Evolutionary conservation across 108 stramenopile species (phyloP).

Genomic region (Cyclostephanos tholiformis): DNA sequence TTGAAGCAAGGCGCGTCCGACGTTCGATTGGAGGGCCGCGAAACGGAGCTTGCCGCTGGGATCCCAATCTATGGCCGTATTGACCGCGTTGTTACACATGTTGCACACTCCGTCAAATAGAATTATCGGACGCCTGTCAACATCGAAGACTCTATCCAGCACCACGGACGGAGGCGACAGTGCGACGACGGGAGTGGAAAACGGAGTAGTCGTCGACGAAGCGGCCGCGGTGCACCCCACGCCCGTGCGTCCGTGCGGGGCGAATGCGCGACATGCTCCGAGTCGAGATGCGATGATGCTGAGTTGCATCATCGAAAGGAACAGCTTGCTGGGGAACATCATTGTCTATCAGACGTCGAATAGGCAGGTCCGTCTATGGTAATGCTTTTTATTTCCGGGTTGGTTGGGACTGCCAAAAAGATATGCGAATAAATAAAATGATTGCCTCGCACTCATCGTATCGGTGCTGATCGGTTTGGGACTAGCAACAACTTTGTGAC

Average conservation of each 20-base stretch:
- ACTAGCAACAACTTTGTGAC: too few relatives aligned
- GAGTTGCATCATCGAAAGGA: background rate
- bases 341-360: background rate
- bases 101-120: conserved; percentile 82
- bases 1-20: conserved; percentile 63
- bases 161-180: conserved; percentile 31
- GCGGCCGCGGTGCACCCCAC: background rate
- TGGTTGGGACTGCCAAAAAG: too few relatives aligned
- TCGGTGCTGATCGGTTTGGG: too few relatives aligned
- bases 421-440: too few relatives aligned
- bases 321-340: background rate
- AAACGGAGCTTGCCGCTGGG: conserved; percentile 67
- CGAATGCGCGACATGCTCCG: conserved; percentile 4
- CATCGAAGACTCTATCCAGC: conserved; percentile 51
- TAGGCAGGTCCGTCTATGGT: too few relatives aligned
- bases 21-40: conserved; percentile 72
- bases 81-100: conserved; percentile 74
- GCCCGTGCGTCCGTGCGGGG: background rate
- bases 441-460: too few relatives aligned
- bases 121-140: conserved; percentile 67
- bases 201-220: background rate
- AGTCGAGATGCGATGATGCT: background rate
- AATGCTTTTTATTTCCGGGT: too few relatives aligned
- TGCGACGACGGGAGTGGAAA: background rate
- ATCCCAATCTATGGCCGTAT: conserved; percentile 74